Evolutionary conservation across 371 early-diverging fungal species (phyloP).

Genomic region (Mortierella sp.): DNA sequence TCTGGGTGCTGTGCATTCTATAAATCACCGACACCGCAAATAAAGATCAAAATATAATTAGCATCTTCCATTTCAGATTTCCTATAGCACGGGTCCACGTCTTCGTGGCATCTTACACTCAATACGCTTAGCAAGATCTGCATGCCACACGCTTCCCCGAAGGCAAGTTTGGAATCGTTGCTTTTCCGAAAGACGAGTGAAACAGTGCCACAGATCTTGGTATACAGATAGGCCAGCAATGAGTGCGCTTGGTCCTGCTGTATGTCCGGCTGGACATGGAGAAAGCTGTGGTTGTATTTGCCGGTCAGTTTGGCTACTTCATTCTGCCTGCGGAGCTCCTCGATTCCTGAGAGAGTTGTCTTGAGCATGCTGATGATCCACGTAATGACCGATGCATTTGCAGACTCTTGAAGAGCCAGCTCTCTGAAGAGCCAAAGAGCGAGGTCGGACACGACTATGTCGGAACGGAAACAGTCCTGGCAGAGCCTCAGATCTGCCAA

Average conservation of each 20-base stretch:
- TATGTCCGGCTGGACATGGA: conserved; percentile 29
- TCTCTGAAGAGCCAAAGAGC: conserved; percentile 56
- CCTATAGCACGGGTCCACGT: too few species aligned
- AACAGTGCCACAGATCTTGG: conserved; percentile 47
- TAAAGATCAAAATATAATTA: background rate
- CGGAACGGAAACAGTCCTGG: conserved; percentile 52
- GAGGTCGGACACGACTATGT: conserved; percentile 54
- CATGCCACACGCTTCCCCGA: conserved; percentile 54
- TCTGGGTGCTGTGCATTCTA: conserved; percentile 54
- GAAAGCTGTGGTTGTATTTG: conserved; percentile 24
- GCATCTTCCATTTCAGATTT: too few species aligned
- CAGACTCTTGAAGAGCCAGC: conserved; percentile 28
- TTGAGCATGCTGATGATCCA: conserved; percentile 53
- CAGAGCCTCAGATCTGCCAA: conserved; percentile 30
- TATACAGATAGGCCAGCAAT: conserved; percentile 39
- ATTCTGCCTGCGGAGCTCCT: conserved; percentile 41
- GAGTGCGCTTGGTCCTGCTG: conserved; percentile 52
- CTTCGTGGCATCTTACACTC: too few species aligned
- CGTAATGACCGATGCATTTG: conserved; percentile 13
- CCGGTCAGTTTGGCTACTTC: conserved; percentile 13
- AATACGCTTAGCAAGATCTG: conserved; percentile 45
- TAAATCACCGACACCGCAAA: too few species aligned
- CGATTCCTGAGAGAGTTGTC: conserved; percentile 48
- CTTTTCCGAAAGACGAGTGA: conserved; percentile 44
- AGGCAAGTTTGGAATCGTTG: conserved; percentile 24